Conservation (phyloP, 768 basidiomycete genomes). For the Termitomyces sp. region DNA sequence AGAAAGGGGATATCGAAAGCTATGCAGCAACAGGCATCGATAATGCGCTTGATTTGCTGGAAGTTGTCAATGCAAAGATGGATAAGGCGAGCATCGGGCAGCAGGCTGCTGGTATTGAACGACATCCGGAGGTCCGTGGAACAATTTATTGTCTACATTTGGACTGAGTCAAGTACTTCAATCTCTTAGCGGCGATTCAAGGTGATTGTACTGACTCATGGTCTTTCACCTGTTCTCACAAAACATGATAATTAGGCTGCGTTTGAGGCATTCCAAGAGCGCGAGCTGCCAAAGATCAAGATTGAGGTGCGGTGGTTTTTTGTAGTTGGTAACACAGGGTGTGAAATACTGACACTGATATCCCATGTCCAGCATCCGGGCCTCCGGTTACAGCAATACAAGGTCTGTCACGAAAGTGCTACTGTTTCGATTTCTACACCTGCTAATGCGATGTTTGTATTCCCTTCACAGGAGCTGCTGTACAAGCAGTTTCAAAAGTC, state of each 20-base stretch:
- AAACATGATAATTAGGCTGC: slow-evolving; percentile 47
- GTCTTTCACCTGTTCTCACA: slow-evolving; percentile 6
- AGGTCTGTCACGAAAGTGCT: slow-evolving; percentile 31
- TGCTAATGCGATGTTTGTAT: slow-evolving; percentile 4
- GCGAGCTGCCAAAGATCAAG: slow-evolving; percentile 74
- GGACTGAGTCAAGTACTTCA: slow-evolving; percentile 10
- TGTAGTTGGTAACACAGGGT: background rate
- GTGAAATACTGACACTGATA: slow-evolving; percentile 1
- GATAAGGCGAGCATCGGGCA: slow-evolving; percentile 89
- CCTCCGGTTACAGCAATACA: slow-evolving; percentile 86
- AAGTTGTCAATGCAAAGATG: slow-evolving; percentile 86
- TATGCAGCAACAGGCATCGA: slow-evolving; percentile 86
- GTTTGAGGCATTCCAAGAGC: slow-evolving; percentile 87
- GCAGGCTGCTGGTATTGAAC: slow-evolving; percentile 82
- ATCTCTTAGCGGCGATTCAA: slow-evolving; percentile 77
- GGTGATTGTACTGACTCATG: slow-evolving; percentile 29
- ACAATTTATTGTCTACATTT: background rate
- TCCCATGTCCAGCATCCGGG: slow-evolving; percentile 66
- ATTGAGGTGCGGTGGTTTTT: slow-evolving; percentile 50
- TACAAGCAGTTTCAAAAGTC: slow-evolving; percentile 97
- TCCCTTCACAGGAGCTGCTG: slow-evolving; percentile 58
- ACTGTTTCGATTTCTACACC: background rate
- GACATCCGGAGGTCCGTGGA: slow-evolving; percentile 76
- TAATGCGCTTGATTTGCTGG: slow-evolving; percentile 83
- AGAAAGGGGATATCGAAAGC: slow-evolving; percentile 49